phyloP scores from a whole-genome alignment of 495 filamentous ascomycete genomes.

The Daldinia bambusicola region DNA sequence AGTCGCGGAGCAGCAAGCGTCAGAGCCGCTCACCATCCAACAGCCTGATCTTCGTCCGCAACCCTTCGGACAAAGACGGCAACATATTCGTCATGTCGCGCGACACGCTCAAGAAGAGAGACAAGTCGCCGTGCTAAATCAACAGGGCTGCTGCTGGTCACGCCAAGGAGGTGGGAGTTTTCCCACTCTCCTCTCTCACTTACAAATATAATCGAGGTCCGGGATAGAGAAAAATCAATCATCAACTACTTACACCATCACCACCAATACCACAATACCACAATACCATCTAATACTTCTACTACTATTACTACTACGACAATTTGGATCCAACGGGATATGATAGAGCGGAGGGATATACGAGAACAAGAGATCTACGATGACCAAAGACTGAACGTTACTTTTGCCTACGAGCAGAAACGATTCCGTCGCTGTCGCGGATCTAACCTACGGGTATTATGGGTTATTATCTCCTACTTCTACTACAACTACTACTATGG shows the following conservation, averaged over 20 bases:
- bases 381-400: slow-evolving; percentile 1
- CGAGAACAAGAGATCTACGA: background rate
- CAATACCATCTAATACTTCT: background rate
- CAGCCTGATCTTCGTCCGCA: slow-evolving; percentile 46
- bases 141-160: slow-evolving; percentile 3
- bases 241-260: background rate
- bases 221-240: slow-evolving; percentile 18
- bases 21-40: slow-evolving; percentile 38
- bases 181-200: background rate
- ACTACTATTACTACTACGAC: background rate
- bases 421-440: slow-evolving; percentile 19
- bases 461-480: slow-evolving; percentile 11
- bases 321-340: background rate
- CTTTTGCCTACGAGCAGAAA: slow-evolving; percentile 22
- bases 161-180: background rate
- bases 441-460: slow-evolving; percentile 4
- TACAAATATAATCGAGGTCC: slow-evolving; percentile 5
- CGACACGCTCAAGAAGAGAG: slow-evolving; percentile 36
- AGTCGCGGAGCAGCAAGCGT: slow-evolving; percentile 46
- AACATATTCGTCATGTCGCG: slow-evolving; percentile 43
- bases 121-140: slow-evolving; percentile 21
- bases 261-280: slow-evolving; percentile 1
- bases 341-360: slow-evolving; percentile 9
- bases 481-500: slow-evolving; percentile 9
- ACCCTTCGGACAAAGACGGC: slow-evolving; percentile 35